Evolutionary conservation across 169 alveolate species (phyloP).

Genomic region (Eimeria acervulina): DNA sequence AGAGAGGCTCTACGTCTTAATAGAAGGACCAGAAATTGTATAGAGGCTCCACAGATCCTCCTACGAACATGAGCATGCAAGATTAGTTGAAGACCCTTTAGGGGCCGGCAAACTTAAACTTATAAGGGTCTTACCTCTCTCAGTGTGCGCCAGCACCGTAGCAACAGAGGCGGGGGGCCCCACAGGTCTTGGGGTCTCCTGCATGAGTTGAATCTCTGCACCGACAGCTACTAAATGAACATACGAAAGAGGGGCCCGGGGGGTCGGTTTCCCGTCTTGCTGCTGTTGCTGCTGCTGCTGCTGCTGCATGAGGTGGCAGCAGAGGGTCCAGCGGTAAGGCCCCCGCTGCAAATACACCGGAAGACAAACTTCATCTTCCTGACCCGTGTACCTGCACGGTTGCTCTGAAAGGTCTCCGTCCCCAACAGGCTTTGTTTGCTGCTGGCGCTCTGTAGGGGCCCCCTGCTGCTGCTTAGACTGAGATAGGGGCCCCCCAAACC

Average conservation of each 20-base stretch:
- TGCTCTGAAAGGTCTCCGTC: not conserved
- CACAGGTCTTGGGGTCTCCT: not conserved
- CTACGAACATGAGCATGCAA: no score
- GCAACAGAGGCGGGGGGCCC: constrained; percentile 25
- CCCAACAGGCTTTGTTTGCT: not conserved
- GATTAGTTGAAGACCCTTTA: no score
- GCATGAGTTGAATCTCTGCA: not conserved
- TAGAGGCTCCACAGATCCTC: no score
- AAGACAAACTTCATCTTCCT: not conserved
- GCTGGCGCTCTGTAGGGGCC: not conserved
- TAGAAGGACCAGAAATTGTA: not conserved
- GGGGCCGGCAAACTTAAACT: no score
- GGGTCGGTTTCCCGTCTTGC: not conserved
- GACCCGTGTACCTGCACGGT: not conserved
- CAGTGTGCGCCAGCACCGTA: not conserved
- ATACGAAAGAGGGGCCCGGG: not conserved
- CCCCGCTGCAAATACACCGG: constrained; percentile 34
- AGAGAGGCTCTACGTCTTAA: no score
- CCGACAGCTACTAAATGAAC: constrained; percentile 7
- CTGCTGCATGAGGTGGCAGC: not conserved
- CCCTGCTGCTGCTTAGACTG: not conserved
- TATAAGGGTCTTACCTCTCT: no score
- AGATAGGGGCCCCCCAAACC: not conserved
- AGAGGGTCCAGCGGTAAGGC: constrained; percentile 31
- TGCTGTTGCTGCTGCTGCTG: not conserved